These are phyloP conservation scores for Gamarada debralockiae DNA, from an alignment of 495 filamentous ascomycete genomes.

Conservation along the genomic window DNA sequence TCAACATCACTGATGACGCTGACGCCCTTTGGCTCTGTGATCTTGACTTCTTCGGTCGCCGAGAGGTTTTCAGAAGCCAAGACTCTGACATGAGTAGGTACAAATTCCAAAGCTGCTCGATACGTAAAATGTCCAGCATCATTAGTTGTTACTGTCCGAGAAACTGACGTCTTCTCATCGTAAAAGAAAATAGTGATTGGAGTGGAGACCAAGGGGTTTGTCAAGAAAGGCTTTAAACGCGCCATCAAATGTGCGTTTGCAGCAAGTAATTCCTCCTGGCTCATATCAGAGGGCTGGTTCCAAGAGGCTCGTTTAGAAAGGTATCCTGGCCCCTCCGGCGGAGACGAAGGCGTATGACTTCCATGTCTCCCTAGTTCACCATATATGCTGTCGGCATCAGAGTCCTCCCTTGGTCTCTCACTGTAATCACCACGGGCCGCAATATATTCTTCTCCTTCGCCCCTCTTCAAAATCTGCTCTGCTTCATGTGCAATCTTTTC, in stretches of 20 bases:
- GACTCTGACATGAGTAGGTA: conserved; percentile 84
- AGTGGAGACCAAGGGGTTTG: conserved; percentile 65
- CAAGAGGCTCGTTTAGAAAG: conserved; percentile 42
- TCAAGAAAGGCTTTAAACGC: conserved; percentile 82
- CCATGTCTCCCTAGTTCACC: conserved; percentile 12
- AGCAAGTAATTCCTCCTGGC: conserved; percentile 63
- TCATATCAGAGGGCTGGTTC: conserved; percentile 55
- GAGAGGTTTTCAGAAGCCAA: conserved; percentile 85
- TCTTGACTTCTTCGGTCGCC: conserved; percentile 64
- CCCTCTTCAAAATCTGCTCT: conserved; percentile 64
- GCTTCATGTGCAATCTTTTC: conserved; percentile 68
- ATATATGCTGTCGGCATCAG: conserved; percentile 28
- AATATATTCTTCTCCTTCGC: conserved; percentile 63
- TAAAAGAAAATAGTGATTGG: conserved; percentile 93
- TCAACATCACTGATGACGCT: conserved; percentile 97
- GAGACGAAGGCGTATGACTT: conserved; percentile 21
- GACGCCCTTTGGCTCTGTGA: conserved; percentile 77
- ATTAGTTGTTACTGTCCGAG: conserved; percentile 74
- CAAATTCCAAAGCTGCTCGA: conserved; percentile 76
- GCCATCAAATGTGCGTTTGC: conserved; percentile 87
- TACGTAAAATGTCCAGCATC: conserved; percentile 82
- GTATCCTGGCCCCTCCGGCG: conserved; percentile 28
- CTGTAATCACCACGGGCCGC: conserved; percentile 63
- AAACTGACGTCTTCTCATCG: conserved; percentile 72
- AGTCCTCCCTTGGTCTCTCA: conserved; percentile 37